These are phyloP conservation scores for Tetrahymena malaccensis DNA, from an alignment of 73 alveolate species.

Conservation along the genomic window DNA sequence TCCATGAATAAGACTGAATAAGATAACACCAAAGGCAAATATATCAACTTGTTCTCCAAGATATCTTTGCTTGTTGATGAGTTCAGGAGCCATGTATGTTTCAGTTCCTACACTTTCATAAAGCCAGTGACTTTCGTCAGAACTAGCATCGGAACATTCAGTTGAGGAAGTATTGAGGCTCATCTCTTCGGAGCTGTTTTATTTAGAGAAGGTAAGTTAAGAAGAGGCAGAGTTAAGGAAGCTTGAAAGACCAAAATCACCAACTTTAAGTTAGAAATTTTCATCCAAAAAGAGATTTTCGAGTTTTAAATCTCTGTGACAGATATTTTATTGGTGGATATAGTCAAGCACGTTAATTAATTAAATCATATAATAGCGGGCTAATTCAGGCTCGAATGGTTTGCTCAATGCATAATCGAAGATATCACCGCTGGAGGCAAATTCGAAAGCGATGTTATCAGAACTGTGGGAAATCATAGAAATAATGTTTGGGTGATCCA, in stretches of 20 bases:
- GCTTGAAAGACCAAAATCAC: neutral
- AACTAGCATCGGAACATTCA: neutral
- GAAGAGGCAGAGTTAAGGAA: neutral
- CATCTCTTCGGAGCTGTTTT: neutral
- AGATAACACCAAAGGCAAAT: neutral
- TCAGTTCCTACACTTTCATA: neutral
- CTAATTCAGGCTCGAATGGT: neutral
- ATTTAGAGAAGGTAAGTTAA: neutral
- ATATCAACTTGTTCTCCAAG: neutral
- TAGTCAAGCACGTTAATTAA: neutral
- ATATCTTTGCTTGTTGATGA: neutral
- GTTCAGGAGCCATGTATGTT: neutral
- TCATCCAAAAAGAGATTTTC: neutral
- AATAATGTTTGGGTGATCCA: neutral
- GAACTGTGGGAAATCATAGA: neutral
- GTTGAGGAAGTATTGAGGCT: neutral
- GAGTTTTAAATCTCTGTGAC: neutral
- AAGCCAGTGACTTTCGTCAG: neutral
- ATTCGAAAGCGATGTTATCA: neutral
- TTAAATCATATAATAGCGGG: neutral
- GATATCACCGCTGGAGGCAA: neutral
- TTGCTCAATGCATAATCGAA: neutral
- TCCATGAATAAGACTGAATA: neutral
- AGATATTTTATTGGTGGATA: neutral
- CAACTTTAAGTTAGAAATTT: neutral